phyloP scores from a whole-genome alignment of 164 flowering plant genomes.

The Annona squamosa region DNA sequence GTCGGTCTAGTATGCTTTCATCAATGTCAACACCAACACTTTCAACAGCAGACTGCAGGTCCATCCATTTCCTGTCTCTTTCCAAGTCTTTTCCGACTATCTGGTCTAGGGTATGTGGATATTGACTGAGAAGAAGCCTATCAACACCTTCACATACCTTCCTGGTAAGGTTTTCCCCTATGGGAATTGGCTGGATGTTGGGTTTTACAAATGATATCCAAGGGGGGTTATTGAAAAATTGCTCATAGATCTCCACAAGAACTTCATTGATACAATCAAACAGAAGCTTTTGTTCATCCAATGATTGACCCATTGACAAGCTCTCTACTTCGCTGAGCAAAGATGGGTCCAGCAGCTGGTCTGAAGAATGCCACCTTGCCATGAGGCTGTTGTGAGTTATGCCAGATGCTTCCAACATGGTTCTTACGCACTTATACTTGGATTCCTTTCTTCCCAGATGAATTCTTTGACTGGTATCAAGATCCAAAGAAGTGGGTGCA shows the following conservation, averaged over 20 bases:
- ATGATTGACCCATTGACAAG: conserved; percentile 30
- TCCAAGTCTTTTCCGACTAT: conserved; percentile 60
- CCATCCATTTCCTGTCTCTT: conserved; percentile 58
- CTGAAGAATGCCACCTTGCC: conserved; percentile 35
- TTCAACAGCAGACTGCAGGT: conserved; percentile 42
- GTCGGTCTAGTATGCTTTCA: conserved; percentile 48
- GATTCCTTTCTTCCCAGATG: conserved; percentile 35
- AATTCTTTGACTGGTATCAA: conserved; percentile 19
- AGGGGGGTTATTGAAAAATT: conserved; percentile 36
- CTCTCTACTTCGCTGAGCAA: conserved; percentile 47
- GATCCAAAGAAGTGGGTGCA: conserved; percentile 11
- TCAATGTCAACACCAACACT: conserved; percentile 42
- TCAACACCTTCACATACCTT: conserved; percentile 58
- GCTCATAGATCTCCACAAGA: conserved; percentile 45
- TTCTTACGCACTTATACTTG: conserved; percentile 47
- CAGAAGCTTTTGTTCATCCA: conserved; percentile 44
- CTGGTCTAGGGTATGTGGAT: conserved; percentile 50
- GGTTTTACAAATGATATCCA: conserved; percentile 41
- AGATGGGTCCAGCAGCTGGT: conserved; percentile 46
- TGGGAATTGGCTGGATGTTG: conserved; percentile 38
- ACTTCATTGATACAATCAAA: conserved; percentile 75
- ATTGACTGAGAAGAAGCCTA: conserved; percentile 38
- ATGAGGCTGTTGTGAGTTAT: conserved; percentile 47
- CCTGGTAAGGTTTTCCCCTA: conserved; percentile 27
- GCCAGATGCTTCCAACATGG: conserved; percentile 50